Evolutionary conservation across 192 early-diverging fungal species (phyloP).

Genomic region (Spinellus fusiger): DNA sequence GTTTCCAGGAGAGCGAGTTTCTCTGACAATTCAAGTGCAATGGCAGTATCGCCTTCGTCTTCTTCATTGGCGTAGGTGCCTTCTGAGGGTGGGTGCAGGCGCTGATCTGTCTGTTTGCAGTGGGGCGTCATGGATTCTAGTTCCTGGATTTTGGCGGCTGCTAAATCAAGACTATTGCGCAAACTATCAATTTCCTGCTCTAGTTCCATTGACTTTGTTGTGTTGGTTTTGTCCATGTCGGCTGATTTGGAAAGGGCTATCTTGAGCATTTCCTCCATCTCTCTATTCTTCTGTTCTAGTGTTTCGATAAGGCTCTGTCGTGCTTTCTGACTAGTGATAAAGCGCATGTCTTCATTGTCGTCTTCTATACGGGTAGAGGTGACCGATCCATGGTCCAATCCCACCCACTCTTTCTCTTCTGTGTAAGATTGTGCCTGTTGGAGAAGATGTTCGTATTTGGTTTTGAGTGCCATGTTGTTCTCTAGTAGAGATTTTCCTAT

Average conservation of each 20-base stretch:
- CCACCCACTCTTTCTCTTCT: background rate
- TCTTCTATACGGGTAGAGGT: background rate
- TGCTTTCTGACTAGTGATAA: constrained; percentile 1
- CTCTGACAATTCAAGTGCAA: constrained; percentile 1
- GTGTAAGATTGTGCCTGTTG: background rate
- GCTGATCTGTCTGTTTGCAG: background rate
- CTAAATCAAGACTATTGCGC: constrained; percentile 18
- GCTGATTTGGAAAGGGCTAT: background rate
- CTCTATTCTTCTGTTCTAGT: constrained; percentile 23
- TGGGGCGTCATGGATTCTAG: constrained; percentile 3
- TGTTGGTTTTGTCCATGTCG: constrained; percentile 2
- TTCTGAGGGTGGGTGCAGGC: background rate
- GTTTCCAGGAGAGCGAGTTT: constrained; percentile 25
- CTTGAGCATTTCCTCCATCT: constrained; percentile 13
- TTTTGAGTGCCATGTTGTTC: constrained; percentile 31
- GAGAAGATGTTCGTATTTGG: constrained; percentile 27
- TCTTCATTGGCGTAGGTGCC: background rate
- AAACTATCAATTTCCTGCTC: constrained; percentile 17
- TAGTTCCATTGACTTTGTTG: constrained; percentile 10
- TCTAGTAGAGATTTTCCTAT: constrained; percentile 36
- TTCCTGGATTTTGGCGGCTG: constrained; percentile 26
- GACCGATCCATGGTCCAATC: background rate
- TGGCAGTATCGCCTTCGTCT: background rate
- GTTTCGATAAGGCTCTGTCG: constrained; percentile 14
- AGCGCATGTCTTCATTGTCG: background rate